A percentile compares a stretch with the other conserved stretches of the same genome.
These are phyloP conservation scores for Pittosporum tobira DNA, from an alignment of 129 eudicot genomes.

Conservation along the genomic window DNA sequence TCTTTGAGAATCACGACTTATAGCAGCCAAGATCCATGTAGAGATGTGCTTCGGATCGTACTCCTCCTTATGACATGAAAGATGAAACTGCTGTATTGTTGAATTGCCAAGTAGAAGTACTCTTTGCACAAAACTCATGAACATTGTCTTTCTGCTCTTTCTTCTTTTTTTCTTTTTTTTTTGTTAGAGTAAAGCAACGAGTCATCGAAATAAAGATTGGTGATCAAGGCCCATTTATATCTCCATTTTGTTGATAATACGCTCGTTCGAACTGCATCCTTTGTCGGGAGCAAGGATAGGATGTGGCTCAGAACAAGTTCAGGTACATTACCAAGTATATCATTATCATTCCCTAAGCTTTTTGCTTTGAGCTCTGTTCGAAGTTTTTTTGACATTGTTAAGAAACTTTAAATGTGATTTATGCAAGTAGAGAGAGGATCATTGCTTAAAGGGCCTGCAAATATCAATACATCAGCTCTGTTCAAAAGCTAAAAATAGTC, in stretches of 20 bases:
- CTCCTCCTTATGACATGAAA: neutral
- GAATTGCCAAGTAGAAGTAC: neutral
- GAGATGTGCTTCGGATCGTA: neutral
- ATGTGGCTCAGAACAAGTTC: neutral
- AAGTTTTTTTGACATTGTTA: neutral
- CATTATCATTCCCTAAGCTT: neutral
- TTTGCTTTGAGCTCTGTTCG: neutral
- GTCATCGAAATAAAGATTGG: neutral
- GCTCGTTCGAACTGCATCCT: neutral
- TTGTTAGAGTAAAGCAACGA: neutral
- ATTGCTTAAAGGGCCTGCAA: too few relatives aligned
- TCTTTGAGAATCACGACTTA: neutral
- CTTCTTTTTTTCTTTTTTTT: too few relatives aligned
- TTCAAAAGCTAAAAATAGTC: too few relatives aligned
- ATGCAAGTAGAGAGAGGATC: too few relatives aligned
- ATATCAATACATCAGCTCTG: too few relatives aligned
- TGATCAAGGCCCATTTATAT: neutral
- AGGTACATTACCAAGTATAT: neutral
- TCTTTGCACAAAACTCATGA: neutral
- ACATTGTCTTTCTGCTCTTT: neutral
- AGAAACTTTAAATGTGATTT: too few relatives aligned
- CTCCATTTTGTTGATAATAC: neutral
- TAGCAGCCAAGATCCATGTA: neutral
- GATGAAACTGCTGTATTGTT: neutral
- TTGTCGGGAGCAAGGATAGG: neutral